Base-by-base conservation (phyloP, 768 basidiomycete species). In the Gelatoporia subvermispora region DNA sequence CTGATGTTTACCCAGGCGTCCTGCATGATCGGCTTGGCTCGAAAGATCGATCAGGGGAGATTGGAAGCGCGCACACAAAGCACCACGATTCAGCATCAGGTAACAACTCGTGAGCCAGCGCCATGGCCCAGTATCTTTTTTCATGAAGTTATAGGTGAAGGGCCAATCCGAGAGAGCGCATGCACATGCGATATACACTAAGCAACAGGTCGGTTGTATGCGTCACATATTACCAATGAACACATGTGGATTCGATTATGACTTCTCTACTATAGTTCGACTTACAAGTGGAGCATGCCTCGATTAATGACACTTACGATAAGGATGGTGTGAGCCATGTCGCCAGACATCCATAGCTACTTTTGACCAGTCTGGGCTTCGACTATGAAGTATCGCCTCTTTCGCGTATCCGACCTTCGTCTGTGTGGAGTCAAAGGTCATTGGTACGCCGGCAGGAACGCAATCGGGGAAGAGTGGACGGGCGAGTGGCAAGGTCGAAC, bases 401-500 rank as follows among this genome's bases (percentile, higher is more conserved):
- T 52, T 20, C 46, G 51, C 21, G 41, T 46, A 38, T 44, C 34
- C 22, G 51, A 52, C 15, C 28, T 52, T 8, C n/a, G 34, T 15
- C 43, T 42, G 15, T 10, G 20, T 2, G 23, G 25, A 4, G 51
- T 52, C 0, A 36, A 47, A 4, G 51, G 51, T 8, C 24, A 18
- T 9, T 45, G 47, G 17, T 8, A 21, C 4, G 37, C 45, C 11
- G 13, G 22, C 16, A 17, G 39, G 16, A 4, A 16, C 11, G 47
- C 21, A 3, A 18, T 48, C 20, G 46, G 47, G 5, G 21, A 48
- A 20, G 51, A 52, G 36, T 52, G 47, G 47, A 42, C 45, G 41
- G 51, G 47, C 10, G 31, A 31, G 18, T 52, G 51, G 51, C 37
- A 48, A 4, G 51, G 51, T 0, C 46, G 51, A 3, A 38, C 51